A percentile compares a stretch with the other conserved stretches of the same genome.
Conservation (phyloP, 176 grass and related monocot genomes). For the Oryza meridionalis region DNA sequence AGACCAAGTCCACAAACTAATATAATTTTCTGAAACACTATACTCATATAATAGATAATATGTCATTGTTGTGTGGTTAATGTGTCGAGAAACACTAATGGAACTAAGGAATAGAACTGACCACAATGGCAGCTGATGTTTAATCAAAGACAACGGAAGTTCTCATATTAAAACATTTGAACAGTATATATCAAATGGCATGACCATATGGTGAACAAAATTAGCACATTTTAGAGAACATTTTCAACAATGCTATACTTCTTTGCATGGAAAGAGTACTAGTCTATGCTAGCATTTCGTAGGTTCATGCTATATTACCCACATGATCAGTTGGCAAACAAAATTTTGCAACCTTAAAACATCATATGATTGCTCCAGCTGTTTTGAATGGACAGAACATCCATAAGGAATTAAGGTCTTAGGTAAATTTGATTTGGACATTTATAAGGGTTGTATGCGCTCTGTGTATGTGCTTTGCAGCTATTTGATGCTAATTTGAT, state of each 20-base stretch:
- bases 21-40: conserved; percentile 20
- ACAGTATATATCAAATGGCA: conserved; percentile 11
- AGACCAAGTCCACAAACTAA: conserved; percentile 15
- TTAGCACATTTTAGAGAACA: conserved; percentile 9
- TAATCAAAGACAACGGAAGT: conserved; percentile 7
- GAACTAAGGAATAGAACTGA: conserved; percentile 26
- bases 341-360: background rate
- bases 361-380: conserved; percentile 8
- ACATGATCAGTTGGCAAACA: background rate
- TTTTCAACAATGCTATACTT: background rate
- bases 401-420: conserved; percentile 20
- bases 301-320: background rate
- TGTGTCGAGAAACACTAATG: background rate
- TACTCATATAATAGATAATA: background rate
- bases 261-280: background rate
- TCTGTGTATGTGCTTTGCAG: conserved; percentile 14
- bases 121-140: background rate
- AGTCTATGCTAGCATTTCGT: conserved; percentile 25
- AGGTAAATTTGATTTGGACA: background rate
- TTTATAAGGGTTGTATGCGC: conserved; percentile 1
- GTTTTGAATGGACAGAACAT: conserved; percentile 27
- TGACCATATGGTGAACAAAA: conserved; percentile 2
- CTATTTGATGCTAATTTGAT: conserved; percentile 11
- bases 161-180: conserved; percentile 1
- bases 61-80: conserved; percentile 32